Evolutionary conservation across 2,329 filamentous ascomycete genomes (phyloP).

Genomic region (Verticillium dahliae): DNA sequence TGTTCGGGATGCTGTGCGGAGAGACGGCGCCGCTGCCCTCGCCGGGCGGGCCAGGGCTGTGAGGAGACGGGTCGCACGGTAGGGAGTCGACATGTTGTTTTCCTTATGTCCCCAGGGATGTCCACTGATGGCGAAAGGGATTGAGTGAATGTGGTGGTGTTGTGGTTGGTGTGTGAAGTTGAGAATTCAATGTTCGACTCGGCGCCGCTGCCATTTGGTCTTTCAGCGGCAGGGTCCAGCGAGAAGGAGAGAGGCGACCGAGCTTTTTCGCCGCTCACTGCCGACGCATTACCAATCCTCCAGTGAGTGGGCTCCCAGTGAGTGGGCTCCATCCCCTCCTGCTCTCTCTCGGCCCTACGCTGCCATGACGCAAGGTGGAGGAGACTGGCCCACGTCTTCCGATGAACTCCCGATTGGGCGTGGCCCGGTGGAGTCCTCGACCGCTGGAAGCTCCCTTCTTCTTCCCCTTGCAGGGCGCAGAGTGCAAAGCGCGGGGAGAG

Average conservation of each 20-base stretch:
- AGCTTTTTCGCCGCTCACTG: slow-evolving; percentile 3
- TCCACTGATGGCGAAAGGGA: no score
- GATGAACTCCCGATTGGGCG: not conserved
- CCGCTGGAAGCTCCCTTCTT: not conserved
- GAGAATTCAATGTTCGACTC: not conserved
- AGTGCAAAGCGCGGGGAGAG: not conserved
- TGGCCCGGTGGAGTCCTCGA: not conserved
- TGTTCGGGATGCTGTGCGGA: slow-evolving; percentile 5
- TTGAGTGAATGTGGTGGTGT: not conserved
- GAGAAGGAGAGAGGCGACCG: not conserved
- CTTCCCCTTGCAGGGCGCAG: not conserved
- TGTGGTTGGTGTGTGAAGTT: not conserved
- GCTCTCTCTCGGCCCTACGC: not conserved
- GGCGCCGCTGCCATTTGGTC: not conserved
- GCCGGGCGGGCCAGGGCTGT: slow-evolving; percentile 8
- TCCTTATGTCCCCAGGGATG: no score
- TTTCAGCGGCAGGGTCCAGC: not conserved
- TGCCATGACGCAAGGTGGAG: not conserved
- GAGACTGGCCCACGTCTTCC: not conserved
- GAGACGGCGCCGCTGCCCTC: slow-evolving; percentile 1
- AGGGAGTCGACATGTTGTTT: not conserved
- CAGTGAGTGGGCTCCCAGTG: not conserved
- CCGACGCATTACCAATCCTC: slow-evolving; percentile 3
- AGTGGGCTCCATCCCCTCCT: no score
- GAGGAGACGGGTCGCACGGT: not conserved